These are phyloP conservation scores for Pichia paraexigua DNA, from an alignment of 805 yeast genomes.

Conservation along the genomic window DNA sequence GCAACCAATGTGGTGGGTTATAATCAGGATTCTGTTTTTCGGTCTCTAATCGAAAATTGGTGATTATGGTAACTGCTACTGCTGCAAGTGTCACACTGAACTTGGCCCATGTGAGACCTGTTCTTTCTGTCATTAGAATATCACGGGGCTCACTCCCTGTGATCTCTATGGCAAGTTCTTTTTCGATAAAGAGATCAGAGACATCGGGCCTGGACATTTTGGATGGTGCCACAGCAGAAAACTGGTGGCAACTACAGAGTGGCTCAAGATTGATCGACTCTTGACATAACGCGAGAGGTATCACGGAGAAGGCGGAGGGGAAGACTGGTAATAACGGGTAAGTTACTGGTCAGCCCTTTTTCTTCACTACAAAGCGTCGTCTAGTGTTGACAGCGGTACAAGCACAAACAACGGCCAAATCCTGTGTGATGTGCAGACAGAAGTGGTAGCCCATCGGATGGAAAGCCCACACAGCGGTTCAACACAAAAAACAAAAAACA, in stretches of 20 bases:
- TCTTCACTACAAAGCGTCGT: too few species aligned
- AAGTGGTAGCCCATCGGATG: too few species aligned
- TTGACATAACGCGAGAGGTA: too few species aligned
- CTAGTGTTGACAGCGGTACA: too few species aligned
- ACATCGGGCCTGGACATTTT: neutral
- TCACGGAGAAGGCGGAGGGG: too few species aligned
- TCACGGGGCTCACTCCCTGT: slow-evolving; percentile 46
- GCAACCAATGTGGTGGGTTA: slow-evolving; percentile 3
- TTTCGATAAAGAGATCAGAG: slow-evolving; percentile 9
- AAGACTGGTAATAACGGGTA: too few species aligned
- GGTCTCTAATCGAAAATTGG: slow-evolving; percentile 38
- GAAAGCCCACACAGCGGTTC: too few species aligned
- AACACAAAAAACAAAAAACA: too few species aligned
- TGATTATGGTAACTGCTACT: slow-evolving; percentile 38
- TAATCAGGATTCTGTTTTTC: slow-evolving; percentile 2
- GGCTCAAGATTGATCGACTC: neutral
- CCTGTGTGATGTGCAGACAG: too few species aligned
- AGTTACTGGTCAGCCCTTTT: too few species aligned
- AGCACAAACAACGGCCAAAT: too few species aligned
- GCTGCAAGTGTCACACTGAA: slow-evolving; percentile 38
- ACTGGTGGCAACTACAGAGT: neutral
- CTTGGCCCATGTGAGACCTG: slow-evolving; percentile 41
- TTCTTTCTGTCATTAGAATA: slow-evolving; percentile 45
- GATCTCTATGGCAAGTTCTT: slow-evolving; percentile 27
- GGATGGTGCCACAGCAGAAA: too few species aligned